Base-by-base conservation (phyloP, 176 grass and related monocot genomes). In the Areca catechu region DNA sequence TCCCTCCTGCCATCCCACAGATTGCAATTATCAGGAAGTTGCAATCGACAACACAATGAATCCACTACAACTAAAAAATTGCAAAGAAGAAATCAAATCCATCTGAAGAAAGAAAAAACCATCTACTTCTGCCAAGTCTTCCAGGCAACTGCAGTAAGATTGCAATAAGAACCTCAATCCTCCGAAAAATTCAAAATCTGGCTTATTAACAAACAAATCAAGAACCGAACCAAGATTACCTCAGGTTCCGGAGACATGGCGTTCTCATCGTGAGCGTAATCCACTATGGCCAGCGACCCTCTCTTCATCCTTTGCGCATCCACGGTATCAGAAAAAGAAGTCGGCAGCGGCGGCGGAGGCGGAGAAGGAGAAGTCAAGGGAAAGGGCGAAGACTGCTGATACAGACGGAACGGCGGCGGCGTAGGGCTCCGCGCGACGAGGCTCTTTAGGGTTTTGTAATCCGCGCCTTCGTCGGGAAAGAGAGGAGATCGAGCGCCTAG, bases 201-300 rank as follows among this genome's bases (percentile, higher is more conserved):
- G 9, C 34, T 43, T 43, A 43, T 6, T 6, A 29, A 29, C 7
- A 58, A 24, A 62, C 19, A 37, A n/a, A 60, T 14, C 50, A 28
- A 58, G 30, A 56, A 60, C 57, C 5, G 48, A 49, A 50, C 34
- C 14, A 49, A 49, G 9, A 53, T 66, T 75, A 82, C 84, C 84
- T 87, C 72, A 68, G 72, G 78, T 56, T 95, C 85, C 20, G 89
- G 89, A 49, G 89, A 95, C 75, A 95, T 79, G 15, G 79, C 85
- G 62, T 57, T 75, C 79, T 95, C 89, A 56, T 95, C 89, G 22
- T 95, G 89, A 22, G 58, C 85, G 73, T 95, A 95, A 80, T 95
- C 89, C 60, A 95, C 89, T 29, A 89, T 94, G 15, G 73, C 77
- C 57, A 94, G 84, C 14, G 76, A 49, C 4, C 77, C 84, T 24